Evolutionary conservation across 1,284 basidiomycete species (phyloP).

Genomic region (Ustilago esculenta): DNA sequence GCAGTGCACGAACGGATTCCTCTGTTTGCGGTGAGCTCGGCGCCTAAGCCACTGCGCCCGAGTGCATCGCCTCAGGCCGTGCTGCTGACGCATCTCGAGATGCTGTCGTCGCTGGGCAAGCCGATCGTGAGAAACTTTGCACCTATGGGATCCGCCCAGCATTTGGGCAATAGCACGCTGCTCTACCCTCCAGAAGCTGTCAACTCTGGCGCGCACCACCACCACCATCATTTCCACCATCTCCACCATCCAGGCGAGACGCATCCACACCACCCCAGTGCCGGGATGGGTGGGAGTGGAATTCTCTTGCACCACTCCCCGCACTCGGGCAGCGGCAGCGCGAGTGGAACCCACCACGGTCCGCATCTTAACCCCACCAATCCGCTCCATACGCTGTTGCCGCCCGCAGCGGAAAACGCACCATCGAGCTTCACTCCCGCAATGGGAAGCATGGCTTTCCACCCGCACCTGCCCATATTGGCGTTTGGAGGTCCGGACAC

Average conservation of each 20-base stretch:
- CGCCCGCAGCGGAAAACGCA: constrained; percentile 13
- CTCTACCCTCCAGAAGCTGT: constrained; percentile 31
- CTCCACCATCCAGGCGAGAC: constrained; percentile 21
- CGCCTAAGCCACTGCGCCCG: constrained; percentile 36
- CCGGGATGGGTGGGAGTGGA: constrained; percentile 2
- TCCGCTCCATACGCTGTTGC: constrained; percentile 30
- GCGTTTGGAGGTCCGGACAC: constrained; percentile 61
- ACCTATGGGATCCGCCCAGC: constrained; percentile 28
- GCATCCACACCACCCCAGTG: not conserved
- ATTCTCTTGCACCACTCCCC: constrained; percentile 1
- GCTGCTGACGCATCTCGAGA: constrained; percentile 49
- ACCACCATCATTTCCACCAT: constrained; percentile 30
- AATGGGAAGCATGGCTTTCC: constrained; percentile 61
- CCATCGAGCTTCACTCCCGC: constrained; percentile 57
- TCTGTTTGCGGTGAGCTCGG: constrained; percentile 77
- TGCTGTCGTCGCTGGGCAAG: constrained; percentile 29
- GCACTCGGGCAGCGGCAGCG: not conserved
- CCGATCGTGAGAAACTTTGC: constrained; percentile 44
- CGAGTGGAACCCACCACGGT: constrained; percentile 3
- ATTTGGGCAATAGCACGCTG: constrained; percentile 32
- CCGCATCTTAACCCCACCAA: constrained; percentile 30
- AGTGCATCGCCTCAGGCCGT: constrained; percentile 39
- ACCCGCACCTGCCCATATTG: constrained; percentile 60
- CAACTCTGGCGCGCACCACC: constrained; percentile 27
- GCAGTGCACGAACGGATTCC: constrained; percentile 86